Percentiles rank a stretch among this genome's conserved stretches.
Conservation (phyloP, 2,329 filamentous ascomycete species). For the Cercospora sesami region DNA sequence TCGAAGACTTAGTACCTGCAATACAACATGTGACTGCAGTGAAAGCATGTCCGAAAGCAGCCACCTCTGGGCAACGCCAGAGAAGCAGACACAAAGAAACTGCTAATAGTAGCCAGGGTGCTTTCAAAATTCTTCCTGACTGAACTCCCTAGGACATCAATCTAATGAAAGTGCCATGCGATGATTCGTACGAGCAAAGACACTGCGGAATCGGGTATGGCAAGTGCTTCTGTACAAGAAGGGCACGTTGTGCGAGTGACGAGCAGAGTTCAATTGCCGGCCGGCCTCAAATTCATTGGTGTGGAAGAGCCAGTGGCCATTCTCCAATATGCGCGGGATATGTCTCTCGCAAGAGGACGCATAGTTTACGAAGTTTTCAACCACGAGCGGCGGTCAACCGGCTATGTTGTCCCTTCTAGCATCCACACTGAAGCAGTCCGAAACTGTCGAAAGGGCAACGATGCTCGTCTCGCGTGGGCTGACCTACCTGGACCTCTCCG, state of each 20-base stretch:
- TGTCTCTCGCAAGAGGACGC: slow-evolving; percentile 21
- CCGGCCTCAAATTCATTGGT: slow-evolving; percentile 6
- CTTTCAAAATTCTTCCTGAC: neutral
- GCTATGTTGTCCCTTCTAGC: slow-evolving; percentile 17
- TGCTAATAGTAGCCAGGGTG: neutral
- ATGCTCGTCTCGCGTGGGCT: slow-evolving; percentile 2
- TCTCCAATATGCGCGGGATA: slow-evolving; percentile 20
- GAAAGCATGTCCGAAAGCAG: neutral
- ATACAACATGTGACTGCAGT: neutral
- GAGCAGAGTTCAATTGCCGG: slow-evolving; percentile 1
- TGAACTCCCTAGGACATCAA: neutral
- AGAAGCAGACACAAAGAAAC: neutral
- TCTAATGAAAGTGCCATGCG: neutral
- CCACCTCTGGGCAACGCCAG: neutral
- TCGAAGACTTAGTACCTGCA: neutral
- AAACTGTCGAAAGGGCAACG: slow-evolving; percentile 1
- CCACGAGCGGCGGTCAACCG: slow-evolving; percentile 1
- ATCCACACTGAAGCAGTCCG: slow-evolving; percentile 14
- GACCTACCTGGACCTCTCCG: slow-evolving; percentile 2
- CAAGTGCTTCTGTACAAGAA: neutral
- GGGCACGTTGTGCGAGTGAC: slow-evolving; percentile 13
- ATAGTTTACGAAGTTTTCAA: slow-evolving; percentile 22
- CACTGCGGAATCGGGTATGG: neutral
- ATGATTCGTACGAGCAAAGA: neutral
- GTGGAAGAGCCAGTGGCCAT: slow-evolving; percentile 6